A percentile compares a stretch with the other conserved stretches of the same genome.
Evolutionary conservation across 75 land plant species (phyloP).

Genomic region (Chamaecyparis obtusa): DNA sequence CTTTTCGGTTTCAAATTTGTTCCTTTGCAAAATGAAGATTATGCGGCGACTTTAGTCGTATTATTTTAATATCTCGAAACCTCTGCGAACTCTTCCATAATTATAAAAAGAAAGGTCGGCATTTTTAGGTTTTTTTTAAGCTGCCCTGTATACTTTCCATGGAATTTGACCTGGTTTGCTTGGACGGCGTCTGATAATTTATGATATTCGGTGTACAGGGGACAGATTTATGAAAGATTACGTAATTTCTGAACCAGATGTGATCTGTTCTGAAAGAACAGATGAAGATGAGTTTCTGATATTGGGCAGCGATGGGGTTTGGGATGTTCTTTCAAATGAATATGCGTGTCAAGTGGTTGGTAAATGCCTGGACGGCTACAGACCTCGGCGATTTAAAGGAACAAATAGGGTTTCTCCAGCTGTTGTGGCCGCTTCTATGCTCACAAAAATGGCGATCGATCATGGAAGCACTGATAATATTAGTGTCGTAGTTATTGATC

Average conservation of each 20-base stretch:
- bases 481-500: not conserved
- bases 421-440: not conserved
- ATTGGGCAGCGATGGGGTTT: conserved; percentile 37
- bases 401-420: not conserved
- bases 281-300: conserved; percentile 28
- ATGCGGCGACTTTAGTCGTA: too few relatives aligned
- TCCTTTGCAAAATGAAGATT: too few relatives aligned
- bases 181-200: too few relatives aligned
- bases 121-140: too few relatives aligned
- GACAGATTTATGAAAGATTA: conserved; percentile 21
- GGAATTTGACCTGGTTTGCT: too few relatives aligned
- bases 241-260: conserved; percentile 32
- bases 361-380: conserved; percentile 16
- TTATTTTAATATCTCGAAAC: too few relatives aligned
- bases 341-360: conserved; percentile 16
- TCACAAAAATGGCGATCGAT: not conserved
- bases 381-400: not conserved
- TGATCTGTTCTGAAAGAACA: conserved; percentile 11
- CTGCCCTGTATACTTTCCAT: too few relatives aligned
- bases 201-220: not conserved
- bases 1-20: too few relatives aligned
- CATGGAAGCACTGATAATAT: not conserved
- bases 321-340: conserved; percentile 16
- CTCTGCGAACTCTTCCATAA: too few relatives aligned
- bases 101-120: too few relatives aligned